Base-by-base conservation (phyloP, 2,329 filamentous ascomycete species). In the Raffaelea ambrosiae region DNA sequence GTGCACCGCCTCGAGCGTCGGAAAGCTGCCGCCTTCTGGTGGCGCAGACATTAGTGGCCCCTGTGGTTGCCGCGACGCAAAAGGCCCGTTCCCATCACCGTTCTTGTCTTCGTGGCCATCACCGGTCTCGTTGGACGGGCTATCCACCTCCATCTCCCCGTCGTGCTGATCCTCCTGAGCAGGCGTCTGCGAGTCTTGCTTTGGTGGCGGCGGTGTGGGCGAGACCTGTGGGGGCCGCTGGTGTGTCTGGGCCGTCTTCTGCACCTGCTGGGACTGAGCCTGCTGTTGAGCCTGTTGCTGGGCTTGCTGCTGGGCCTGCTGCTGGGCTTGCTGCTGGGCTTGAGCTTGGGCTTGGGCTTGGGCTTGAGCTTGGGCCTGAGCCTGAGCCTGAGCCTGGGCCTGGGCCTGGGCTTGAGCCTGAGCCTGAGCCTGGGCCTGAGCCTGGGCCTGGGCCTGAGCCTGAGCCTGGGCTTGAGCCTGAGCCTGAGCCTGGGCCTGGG, bases 1-100 rank as follows among this genome's bases (percentile, higher is more conserved):
- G 57, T 83, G 80, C 9, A 84, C 74, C 8, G 78, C 77, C 51
- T 84, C 80, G 22, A 84, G 67, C 2, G 78, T 83, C 2, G 78
- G 72, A 54, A 79, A 84, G 55, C 76, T 82, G 18, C 77, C 77
- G 7, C 79, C 80, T 56, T 83, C 77, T 2, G 79, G 79, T 4
- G 80, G 80, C 3, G 77, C 71, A 4, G 77, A 79, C 77, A 81
- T 81, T 66, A 76, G 73, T 20, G 67, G 62, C 1, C 77, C 77
- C 72, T 79, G 72, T 4, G 77, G 76, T 39, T 74, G 67, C 3
- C 71, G 65, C 0, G 73, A 73, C 10, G 76, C 66, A 53, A 73
- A 79, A 3, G 73, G 72, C 2, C 52, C 49, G 18, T 38, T 33
- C 9, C 31, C 21, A 36, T 7, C 39, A 2, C 52, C 49, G 18